A percentile compares a stretch with the other conserved stretches of the same genome.
phyloP scores from a whole-genome alignment of 2,329 filamentous ascomycete species.

The Coleophoma eucalyptorum region DNA sequence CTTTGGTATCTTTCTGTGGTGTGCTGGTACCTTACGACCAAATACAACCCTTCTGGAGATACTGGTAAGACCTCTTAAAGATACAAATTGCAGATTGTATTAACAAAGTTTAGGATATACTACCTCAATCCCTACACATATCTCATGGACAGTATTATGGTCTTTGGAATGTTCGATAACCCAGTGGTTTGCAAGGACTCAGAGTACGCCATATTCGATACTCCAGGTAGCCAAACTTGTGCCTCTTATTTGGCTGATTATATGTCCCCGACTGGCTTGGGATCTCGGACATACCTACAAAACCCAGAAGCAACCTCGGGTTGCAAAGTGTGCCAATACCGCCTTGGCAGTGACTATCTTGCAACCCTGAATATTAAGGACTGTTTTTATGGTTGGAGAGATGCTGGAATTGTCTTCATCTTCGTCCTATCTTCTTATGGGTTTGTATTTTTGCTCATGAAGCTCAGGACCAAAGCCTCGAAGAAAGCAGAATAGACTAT shows the following conservation, averaged over 20 bases:
- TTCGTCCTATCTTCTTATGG: slow-evolving; percentile 38
- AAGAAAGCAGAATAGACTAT: slow-evolving; percentile 34
- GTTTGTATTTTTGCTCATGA: slow-evolving; percentile 43
- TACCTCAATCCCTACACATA: slow-evolving; percentile 60
- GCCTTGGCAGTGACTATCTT: slow-evolving; percentile 55
- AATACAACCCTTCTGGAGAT: slow-evolving; percentile 62
- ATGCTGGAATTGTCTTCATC: slow-evolving; percentile 48
- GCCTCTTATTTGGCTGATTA: slow-evolving; percentile 52
- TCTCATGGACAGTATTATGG: slow-evolving; percentile 51
- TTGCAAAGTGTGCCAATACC: slow-evolving; percentile 61
- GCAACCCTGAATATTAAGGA: slow-evolving; percentile 53
- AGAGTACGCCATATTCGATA: slow-evolving; percentile 43
- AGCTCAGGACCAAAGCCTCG: slow-evolving; percentile 41
- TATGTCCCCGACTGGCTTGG: slow-evolving; percentile 39
- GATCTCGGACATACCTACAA: slow-evolving; percentile 44
- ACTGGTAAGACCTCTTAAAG: too few species aligned
- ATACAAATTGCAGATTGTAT: too few species aligned
- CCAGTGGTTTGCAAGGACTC: slow-evolving; percentile 44
- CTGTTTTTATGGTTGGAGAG: slow-evolving; percentile 63
- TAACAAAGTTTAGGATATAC: too few species aligned
- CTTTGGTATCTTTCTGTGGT: slow-evolving; percentile 69
- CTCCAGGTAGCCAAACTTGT: slow-evolving; percentile 42
- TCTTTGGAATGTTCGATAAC: slow-evolving; percentile 49
- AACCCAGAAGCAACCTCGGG: slow-evolving; percentile 53
- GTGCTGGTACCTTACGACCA: slow-evolving; percentile 65